Conservation (phyloP, 495 filamentous ascomycete genomes). For the Mytilinidion resinicola region DNA sequence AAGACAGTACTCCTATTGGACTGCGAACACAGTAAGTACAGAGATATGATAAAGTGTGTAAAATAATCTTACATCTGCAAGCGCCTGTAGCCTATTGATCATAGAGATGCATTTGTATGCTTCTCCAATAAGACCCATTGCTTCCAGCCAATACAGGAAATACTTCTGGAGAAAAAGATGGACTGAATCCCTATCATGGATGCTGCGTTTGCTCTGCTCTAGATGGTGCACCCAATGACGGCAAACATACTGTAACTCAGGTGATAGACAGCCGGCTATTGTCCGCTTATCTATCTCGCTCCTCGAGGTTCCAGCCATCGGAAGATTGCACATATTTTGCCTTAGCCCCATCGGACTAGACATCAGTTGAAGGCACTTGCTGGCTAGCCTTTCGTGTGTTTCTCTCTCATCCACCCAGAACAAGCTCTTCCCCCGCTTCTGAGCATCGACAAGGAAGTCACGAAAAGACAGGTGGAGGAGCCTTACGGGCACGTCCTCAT, state of each 20-base stretch:
- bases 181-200: constrained; percentile 26
- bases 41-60: neutral
- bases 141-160: constrained; percentile 44
- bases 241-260: constrained; percentile 42
- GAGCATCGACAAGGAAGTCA: constrained; percentile 44
- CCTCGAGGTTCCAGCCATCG: constrained; percentile 22
- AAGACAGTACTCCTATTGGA: neutral
- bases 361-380: constrained; percentile 34
- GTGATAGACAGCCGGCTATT: constrained; percentile 41
- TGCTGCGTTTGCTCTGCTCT: constrained; percentile 22
- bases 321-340: constrained; percentile 38
- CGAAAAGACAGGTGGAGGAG: constrained; percentile 47
- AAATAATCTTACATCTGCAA: constrained; percentile 3
- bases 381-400: constrained; percentile 31
- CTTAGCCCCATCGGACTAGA: constrained; percentile 14
- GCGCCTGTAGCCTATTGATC: constrained; percentile 4
- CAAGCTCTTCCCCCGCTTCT: constrained; percentile 23
- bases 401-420: constrained; percentile 40
- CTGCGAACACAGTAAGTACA: neutral
- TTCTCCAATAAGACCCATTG: constrained; percentile 33
- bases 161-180: constrained; percentile 36
- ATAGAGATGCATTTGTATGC: neutral
- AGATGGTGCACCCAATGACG: constrained; percentile 44
- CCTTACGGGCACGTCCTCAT: constrained; percentile 29
- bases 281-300: constrained; percentile 34